phyloP scores from a whole-genome alignment of 352 stramenopile genomes.

The Phytophthora melonis region DNA sequence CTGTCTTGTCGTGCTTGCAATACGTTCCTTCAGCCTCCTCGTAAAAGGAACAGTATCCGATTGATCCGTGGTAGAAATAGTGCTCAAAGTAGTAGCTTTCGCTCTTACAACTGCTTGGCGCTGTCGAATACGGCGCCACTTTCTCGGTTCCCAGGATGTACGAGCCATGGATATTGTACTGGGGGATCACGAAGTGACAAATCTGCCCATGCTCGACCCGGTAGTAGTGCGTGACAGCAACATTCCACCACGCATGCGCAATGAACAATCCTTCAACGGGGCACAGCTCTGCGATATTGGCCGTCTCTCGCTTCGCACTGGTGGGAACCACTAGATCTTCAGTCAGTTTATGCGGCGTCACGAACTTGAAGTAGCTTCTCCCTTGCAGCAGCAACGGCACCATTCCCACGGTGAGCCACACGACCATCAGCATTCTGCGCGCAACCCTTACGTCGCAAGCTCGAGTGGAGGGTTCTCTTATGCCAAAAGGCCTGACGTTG shows the following conservation, averaged over 20 bases:
- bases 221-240: slow-evolving; percentile 29
- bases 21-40: slow-evolving; percentile 34
- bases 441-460: slow-evolving; percentile 8
- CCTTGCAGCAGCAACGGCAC: slow-evolving; percentile 25
- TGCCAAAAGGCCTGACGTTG: background rate
- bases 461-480: background rate
- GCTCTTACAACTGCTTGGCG: slow-evolving; percentile 6
- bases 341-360: slow-evolving; percentile 29
- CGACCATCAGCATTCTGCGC: slow-evolving; percentile 15
- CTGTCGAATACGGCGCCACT: slow-evolving; percentile 2
- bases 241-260: slow-evolving; percentile 27
- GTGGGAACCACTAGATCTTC: slow-evolving; percentile 21
- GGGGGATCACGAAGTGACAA: slow-evolving; percentile 38
- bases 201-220: slow-evolving; percentile 2
- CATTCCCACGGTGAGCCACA: slow-evolving; percentile 23
- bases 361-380: slow-evolving; percentile 29
- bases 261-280: slow-evolving; percentile 24
- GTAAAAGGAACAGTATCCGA: slow-evolving; percentile 46
- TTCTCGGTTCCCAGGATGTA: slow-evolving; percentile 18
- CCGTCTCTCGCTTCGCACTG: slow-evolving; percentile 2
- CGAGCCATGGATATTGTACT: slow-evolving; percentile 36
- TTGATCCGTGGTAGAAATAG: slow-evolving; percentile 40
- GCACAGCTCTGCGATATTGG: slow-evolving; percentile 9
- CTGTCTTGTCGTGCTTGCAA: slow-evolving; percentile 23
- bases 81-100: slow-evolving; percentile 34